phyloP scores from a whole-genome alignment of 2,329 filamentous ascomycete genomes.

The Aureobasidium sp. region DNA sequence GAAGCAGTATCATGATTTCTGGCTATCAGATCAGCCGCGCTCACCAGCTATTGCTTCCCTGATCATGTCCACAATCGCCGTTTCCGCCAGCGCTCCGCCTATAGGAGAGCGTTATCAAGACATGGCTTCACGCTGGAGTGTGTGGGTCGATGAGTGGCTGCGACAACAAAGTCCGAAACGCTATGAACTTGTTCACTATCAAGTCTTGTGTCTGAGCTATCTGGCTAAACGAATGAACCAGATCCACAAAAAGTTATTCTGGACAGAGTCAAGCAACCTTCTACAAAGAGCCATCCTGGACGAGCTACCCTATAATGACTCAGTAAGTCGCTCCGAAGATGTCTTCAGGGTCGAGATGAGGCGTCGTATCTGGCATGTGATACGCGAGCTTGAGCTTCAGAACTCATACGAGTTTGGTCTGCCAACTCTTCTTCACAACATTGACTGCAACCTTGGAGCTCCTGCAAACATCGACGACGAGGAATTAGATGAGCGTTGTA shows the following conservation, averaged over 20 bases:
- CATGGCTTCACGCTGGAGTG: background rate
- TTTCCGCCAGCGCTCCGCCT: background rate
- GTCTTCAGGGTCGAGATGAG: background rate
- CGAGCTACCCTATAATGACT: background rate
- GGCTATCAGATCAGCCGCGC: background rate
- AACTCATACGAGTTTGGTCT: background rate
- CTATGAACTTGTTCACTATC: background rate
- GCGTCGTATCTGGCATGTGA: background rate
- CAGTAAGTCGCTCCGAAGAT: background rate
- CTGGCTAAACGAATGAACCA: background rate
- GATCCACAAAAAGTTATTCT: background rate
- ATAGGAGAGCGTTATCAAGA: background rate
- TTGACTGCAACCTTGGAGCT: background rate
- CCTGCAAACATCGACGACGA: background rate
- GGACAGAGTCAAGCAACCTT: background rate
- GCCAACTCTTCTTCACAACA: background rate
- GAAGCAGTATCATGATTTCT: background rate
- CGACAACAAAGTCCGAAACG: background rate
- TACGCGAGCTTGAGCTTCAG: background rate
- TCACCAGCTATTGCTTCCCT: background rate
- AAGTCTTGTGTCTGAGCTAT: background rate
- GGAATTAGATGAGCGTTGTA: background rate
- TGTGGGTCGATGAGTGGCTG: background rate
- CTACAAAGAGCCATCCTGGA: background rate
- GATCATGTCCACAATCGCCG: background rate